Base-by-base conservation (phyloP, 2,329 filamentous ascomycete genomes). In the Pyrenophora graminea region DNA sequence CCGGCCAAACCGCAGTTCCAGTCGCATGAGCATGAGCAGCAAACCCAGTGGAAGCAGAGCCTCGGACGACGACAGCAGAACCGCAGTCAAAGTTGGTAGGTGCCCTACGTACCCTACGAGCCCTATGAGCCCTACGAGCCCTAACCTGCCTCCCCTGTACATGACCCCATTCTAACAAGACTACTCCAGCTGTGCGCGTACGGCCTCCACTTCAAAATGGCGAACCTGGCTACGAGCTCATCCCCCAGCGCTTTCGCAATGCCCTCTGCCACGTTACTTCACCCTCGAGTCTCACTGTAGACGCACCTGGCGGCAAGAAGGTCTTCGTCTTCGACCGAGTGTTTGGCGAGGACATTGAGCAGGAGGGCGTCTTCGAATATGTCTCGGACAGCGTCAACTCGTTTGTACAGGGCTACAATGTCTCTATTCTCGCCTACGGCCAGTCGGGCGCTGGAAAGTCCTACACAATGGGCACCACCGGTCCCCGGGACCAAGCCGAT, bases 391-490 rank as follows among this genome's bases (percentile, higher is more conserved):
- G 91, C 64, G 89, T 97, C 62, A 85, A 82, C 63, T 90, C 92
- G 2, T 99, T 99, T 64, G 79, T 94, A 1, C 91, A 97, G 70
- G 94, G 94, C 47, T 99, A 97, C 82, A 99, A 99, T 84, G 94
- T 99, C 51, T 99, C 94, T 3, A 85, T 99, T 42, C 79, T 99
- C 64, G 94, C 94, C 40, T 99, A 99, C 68, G 94, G 94, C 61
- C 94, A 99, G 78, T 99, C 94, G 23, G 94, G 94, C 49, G 91
- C 94, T 9, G 94, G 94, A 63, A 99, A 99, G 77, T 97, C 93
- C 2, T 97, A 96, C 71, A 99, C 94, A 0, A 99, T 99, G 94
- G 94, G 94, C 50, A 99, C 94, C 0, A 91, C 93, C 0, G 91
- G 91, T 4, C 90, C 92, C 2, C 74, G 74, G 18, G 92, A 97